Evolutionary conservation across 805 yeast species (phyloP), one percentile per base, ranked within the genome.

Genomic region (Suhomyces pyralidae): DNA sequence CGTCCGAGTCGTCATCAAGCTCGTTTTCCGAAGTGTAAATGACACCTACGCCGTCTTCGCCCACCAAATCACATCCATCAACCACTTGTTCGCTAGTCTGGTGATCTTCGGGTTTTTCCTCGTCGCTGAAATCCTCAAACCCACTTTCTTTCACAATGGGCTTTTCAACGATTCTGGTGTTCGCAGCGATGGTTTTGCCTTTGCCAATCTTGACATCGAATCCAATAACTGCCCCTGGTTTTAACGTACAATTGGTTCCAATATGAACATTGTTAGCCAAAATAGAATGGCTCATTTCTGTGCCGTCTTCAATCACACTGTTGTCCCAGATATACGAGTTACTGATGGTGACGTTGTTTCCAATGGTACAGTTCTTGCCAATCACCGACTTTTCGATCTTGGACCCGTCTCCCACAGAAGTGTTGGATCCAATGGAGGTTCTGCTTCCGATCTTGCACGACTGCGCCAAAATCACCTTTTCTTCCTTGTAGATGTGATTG

Each of bases 321-420:
- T 88, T 82, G 61, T 90, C 96, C 96, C 97, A 93, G 45, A 94
- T 81, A 64, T 88, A 92, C 17, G 96, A 84, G 62, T 89, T 85
- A 46, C 74, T 79, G 45, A 94, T 83, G 2, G 58, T 68, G 22
- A 87, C 94, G 60, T 88, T 85, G 49, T 83, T 79, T 28, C 97
- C 98, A 60, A 94, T 90, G 51, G 73, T 80, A 70, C 97, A 92
- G 55, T 86, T 80, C 58, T 93, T 83, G 6, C 99, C 99, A 65
- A 94, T 83, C 3, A 88, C 88, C 22, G 96, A 84, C 50, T 84
- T 82, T 52, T 78, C 77, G 40, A 94, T 78, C 4, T 62, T 57
- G 0, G 96, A 74, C 15, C 86, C 84, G 58, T 87, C 91, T 42
- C 96, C 96, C 59, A 94, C 85, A 40, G 73, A 75, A 0, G 97